Evolutionary conservation across 345 rosid species (phyloP), one percentile per base, ranked within the genome.

Genomic region (Melastoma malabathricum): DNA sequence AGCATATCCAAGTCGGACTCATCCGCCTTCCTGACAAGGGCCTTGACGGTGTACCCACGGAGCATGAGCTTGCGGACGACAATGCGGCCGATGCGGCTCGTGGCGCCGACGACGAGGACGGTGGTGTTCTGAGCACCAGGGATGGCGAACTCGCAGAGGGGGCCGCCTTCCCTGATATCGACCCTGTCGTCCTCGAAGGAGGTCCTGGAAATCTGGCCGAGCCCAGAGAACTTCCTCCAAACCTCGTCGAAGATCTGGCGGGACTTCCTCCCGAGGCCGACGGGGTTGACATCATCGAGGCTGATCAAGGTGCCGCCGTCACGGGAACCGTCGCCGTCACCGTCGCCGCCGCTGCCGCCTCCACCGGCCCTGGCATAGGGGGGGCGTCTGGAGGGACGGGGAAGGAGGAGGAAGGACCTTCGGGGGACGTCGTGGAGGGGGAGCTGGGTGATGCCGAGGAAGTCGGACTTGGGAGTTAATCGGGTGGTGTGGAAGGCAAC

Each of bases 31-130:
- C 98, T 75, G 51, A 86, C 85, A 66, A 90, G 46, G 18, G 58
- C 95, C 96, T 84, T 90, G 64, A 90, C 96, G 34, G 76, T 63
- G 70, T 86, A 90, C 50, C 98, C 98, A 57, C 96, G 70, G 64
- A 90, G 92, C 95, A 87, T 80, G 63, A 90, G 98, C 75, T 90
- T 86, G 52, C 98, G 81, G 59, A 90, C 83, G 47, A 90, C 78
- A 18, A 90, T 80, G 57, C 96, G 94, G 18, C 98, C 98, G 60
- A 90, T 84, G 44, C 98, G 69, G 60, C 98, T 84, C 59, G 94
- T 90, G 54, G 84, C 86, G 10, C 96, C 98, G 34, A 86, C 85
- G 47, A 90, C 92, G 62, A 90, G 92, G 48, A 90, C 94, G 55
- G 83, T 78, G 54, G 94, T 89, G 68, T 73, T 76, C 71, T 83